Conservation (phyloP, 805 yeast genomes). For the Cyberlindnera maclurae region DNA sequence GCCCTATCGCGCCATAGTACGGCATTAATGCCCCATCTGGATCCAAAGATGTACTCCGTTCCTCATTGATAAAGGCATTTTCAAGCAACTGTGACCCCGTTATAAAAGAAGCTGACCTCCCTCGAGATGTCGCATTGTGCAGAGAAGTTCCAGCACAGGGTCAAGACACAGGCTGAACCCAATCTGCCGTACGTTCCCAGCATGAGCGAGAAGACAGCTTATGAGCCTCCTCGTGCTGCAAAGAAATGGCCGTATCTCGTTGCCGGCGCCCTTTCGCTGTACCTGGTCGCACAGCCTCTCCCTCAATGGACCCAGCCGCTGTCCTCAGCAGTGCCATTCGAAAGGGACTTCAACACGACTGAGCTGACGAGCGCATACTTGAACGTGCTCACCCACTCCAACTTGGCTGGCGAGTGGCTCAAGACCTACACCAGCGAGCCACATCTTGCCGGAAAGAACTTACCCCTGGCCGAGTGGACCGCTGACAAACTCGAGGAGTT, state of each 20-base stretch:
- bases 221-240: too few relatives aligned
- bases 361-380: slow-evolving; percentile 18
- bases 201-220: too few relatives aligned
- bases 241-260: too few relatives aligned
- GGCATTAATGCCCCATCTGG: too few relatives aligned
- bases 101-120: background rate
- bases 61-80: background rate
- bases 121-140: slow-evolving; percentile 1
- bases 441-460: slow-evolving; percentile 52
- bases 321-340: background rate
- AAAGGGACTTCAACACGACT: background rate
- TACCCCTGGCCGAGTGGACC: slow-evolving; percentile 51
- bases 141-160: slow-evolving; percentile 1
- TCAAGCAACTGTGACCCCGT: background rate
- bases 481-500: slow-evolving; percentile 47
- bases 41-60: too few relatives aligned
- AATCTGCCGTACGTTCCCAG: too few relatives aligned
- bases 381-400: slow-evolving; percentile 20
- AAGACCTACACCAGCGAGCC: slow-evolving; percentile 43
- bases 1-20: too few relatives aligned
- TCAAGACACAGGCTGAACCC: too few relatives aligned
- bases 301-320: too few relatives aligned
- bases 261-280: too few relatives aligned
- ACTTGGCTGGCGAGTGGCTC: slow-evolving; percentile 47
- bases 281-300: too few relatives aligned